Base-by-base conservation (phyloP, 805 yeast species). In the Candida incommunis region DNA sequence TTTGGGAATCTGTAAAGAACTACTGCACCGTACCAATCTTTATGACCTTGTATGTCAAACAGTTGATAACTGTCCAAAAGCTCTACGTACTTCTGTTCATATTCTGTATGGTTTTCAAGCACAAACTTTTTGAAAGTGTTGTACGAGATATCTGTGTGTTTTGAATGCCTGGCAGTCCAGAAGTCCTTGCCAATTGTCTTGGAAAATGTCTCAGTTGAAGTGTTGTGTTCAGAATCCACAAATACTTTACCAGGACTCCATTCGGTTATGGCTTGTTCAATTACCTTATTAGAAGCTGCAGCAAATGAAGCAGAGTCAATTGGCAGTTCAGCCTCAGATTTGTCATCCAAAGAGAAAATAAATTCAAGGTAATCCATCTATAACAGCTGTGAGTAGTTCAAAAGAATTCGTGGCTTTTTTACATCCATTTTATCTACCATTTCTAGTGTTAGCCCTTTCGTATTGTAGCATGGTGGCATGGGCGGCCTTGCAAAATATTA, bases 101-200 rank as follows among this genome's bases (percentile, higher is more conserved):
- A 55, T 40, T 55, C 53, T 22, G 64, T 59, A 37, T 61, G 65
- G 43, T 61, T 48, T 18, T 51, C 51, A 11, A 54, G 50, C 3
- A 61, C 43, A 7, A 59, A 58, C 41, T 47, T 41, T 34, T 47
- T 48, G 47, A 61, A 61, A 45, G 47, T 41, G 23, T 59, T 59
- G 47, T 51, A 61, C 4, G 59, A 45, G 9, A 57, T 49, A 42
- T 57, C 62, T 16, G 47, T 47, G 45, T 61, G 64, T 22, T 45
- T 44, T 2, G 63, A 58, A 13, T 47, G 50, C 20, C 65, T 48
- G 9, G 62, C 59, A 51, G 53, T 50, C 65, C 65, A 60, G 46
- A 53, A 55, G 23, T 60, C 54, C 2, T 54, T 55, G 11, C 45
- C 54, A 15, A 47, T 46, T 2, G 48, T 43, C 2, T 46, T 45